Evolutionary conservation across 2,329 filamentous ascomycete species (phyloP), one percentile per base, ranked within the genome.

Genomic region (Pseudocercospora eumusae): DNA sequence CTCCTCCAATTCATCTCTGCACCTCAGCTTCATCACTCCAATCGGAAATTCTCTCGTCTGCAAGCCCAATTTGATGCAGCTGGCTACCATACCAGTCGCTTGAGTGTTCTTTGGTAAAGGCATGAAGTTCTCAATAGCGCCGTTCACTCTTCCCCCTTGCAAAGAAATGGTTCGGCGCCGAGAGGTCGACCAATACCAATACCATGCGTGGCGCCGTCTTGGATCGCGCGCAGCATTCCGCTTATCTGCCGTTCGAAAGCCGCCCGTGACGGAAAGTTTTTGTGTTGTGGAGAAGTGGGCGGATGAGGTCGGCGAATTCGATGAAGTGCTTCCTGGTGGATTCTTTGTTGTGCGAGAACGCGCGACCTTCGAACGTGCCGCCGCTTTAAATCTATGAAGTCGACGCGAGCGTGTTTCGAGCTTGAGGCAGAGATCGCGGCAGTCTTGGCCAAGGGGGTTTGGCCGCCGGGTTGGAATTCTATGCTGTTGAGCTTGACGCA

Each of bases 241-340:
- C 59, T 56, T 8, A n/a, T n/a, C n/a, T n/a, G 68, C 70, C 0
- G 73, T 73, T 2, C 68, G 67, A 54, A 74, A 73, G n/a, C 72
- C 71, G 5, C 71, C 71, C 1, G 72, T 74, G 1, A 74, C 70
- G 56, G 73, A 74, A 21, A 71, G 63, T 56, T 70, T 70, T 70
- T 2, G 71, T 74, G 59, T 74, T 66, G 45, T 67, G 71, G 9
- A 75, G 62, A 13, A 67, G 52, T 7, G 71, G 71, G 20, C 64
- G 59, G 47, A 75, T 67, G 60, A 67, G 61, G 42, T 73, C 68
- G n/a, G 71, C 70, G 31, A 71, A 73, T 50, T 73, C 69, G 28
- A 73, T 69, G 54, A 73, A 74, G 61, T 70, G 61, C 11, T 60
- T 64, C 53, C 68, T 70, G 1, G 71, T 73, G 25, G 61, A 65